Percentiles rank a stretch among this genome's conserved stretches.
Conservation (phyloP, 345 rosid genomes). For the Streptanthus diversifolius region DNA sequence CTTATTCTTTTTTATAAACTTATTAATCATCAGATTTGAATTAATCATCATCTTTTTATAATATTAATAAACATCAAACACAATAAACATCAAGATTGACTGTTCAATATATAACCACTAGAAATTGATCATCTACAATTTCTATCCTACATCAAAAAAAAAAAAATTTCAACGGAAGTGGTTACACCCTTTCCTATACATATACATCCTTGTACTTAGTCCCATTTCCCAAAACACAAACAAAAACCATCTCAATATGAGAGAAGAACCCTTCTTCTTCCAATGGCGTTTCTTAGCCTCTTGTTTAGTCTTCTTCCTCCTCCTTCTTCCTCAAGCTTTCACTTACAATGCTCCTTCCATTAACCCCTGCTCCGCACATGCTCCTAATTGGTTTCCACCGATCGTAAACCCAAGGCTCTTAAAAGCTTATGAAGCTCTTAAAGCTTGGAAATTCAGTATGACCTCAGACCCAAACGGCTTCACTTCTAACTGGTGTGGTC, state of each 20-base stretch:
- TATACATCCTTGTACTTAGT: constrained; percentile 11
- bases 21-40: constrained; percentile 16
- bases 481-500: constrained; percentile 72
- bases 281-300: constrained; percentile 13
- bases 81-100: constrained; percentile 19
- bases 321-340: constrained; percentile 28
- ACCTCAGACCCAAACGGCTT: constrained; percentile 63
- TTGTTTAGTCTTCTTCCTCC: not conserved
- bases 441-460: constrained; percentile 70
- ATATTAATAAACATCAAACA: not conserved
- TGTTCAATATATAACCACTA: constrained; percentile 1
- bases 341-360: constrained; percentile 15
- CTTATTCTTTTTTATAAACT: not conserved
- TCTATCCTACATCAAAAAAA: not conserved
- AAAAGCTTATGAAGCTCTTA: constrained; percentile 64
- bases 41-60: not conserved
- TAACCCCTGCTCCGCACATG: constrained; percentile 21
- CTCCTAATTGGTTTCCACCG: constrained; percentile 18
- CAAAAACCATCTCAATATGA: constrained; percentile 13
- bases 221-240: constrained; percentile 14
- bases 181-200: constrained; percentile 25
- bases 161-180: constrained; percentile 24
- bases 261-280: constrained; percentile 18
- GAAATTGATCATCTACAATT: constrained; percentile 8
- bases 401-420: constrained; percentile 59